A percentile compares a stretch with the other conserved stretches of the same genome.
Conservation (phyloP, 441 rosid genomes). For the Croton laevigatus region DNA sequence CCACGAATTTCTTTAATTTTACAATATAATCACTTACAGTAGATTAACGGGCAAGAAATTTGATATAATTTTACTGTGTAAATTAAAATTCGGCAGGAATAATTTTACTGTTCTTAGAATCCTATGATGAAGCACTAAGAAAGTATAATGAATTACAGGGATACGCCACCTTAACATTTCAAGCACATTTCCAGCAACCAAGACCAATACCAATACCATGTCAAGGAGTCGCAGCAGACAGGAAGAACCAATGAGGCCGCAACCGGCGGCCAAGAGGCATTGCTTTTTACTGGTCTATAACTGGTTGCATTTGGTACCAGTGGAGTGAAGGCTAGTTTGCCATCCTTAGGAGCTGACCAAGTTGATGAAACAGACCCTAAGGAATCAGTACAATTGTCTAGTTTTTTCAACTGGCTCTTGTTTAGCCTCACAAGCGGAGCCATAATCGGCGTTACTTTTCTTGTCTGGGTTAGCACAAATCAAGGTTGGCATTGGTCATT, state of each 20-base stretch:
- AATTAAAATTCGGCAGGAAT: too few relatives aligned
- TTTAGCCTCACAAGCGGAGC: constrained; percentile 51
- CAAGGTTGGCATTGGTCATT: constrained; percentile 62
- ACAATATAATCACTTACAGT: too few relatives aligned
- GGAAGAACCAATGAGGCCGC: constrained; percentile 37
- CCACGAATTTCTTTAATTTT: too few relatives aligned
- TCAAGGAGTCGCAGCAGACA: constrained; percentile 33
- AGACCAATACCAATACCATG: constrained; percentile 58
- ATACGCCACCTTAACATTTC: constrained; percentile 40
- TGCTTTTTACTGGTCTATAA: constrained; percentile 47
- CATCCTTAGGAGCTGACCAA: constrained; percentile 62
- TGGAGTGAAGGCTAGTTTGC: constrained; percentile 57
- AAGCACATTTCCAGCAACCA: constrained; percentile 48
- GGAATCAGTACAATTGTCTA: constrained; percentile 43
- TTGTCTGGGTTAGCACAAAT: constrained; percentile 52
- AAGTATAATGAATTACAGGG: constrained; percentile 35
- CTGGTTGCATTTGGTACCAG: constrained; percentile 52
- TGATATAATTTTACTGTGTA: too few relatives aligned
- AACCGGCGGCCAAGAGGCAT: constrained; percentile 29
- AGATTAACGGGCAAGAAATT: too few relatives aligned
- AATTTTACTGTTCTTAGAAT: too few relatives aligned
- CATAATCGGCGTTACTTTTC: constrained; percentile 46
- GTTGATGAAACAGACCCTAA: constrained; percentile 45
- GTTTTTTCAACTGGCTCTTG: constrained; percentile 68
- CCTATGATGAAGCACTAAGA: not conserved